phyloP scores from a whole-genome alignment of 2,329 filamentous ascomycete species.

The Ceratocystis albifundus region DNA sequence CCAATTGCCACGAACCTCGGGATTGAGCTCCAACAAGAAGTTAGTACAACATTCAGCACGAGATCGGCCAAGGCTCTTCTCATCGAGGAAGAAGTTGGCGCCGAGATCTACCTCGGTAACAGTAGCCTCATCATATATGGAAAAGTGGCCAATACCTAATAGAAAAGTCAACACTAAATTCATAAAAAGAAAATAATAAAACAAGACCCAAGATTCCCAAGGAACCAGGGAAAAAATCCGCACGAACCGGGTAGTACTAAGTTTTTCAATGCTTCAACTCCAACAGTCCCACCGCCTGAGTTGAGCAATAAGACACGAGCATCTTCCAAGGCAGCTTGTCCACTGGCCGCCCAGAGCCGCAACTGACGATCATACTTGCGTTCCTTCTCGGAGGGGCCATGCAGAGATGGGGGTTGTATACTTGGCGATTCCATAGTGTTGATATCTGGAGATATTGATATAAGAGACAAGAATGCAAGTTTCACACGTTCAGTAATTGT shows the following conservation, averaged over 20 bases:
- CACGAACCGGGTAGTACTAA: constrained; percentile 70
- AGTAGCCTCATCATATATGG: constrained; percentile 67
- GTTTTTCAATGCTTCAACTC: constrained; percentile 89
- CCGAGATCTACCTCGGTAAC: constrained; percentile 80
- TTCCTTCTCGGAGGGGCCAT: constrained; percentile 48
- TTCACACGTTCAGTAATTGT: neutral
- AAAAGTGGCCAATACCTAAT: constrained; percentile 77
- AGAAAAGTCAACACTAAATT: neutral
- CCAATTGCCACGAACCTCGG: constrained; percentile 74
- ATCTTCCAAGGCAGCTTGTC: constrained; percentile 79
- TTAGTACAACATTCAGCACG: constrained; percentile 68
- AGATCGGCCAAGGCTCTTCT: constrained; percentile 60
- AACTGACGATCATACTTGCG: constrained; percentile 91
- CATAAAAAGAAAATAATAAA: neutral
- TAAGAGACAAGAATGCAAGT: neutral
- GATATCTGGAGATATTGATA: neutral
- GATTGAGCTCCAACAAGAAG: constrained; percentile 76
- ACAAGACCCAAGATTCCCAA: neutral
- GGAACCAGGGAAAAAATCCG: neutral
- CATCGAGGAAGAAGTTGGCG: constrained; percentile 92
- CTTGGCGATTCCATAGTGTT: constrained; percentile 27
- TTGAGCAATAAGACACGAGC: constrained; percentile 88
- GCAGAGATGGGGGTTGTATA: constrained; percentile 25
- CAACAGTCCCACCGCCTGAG: constrained; percentile 73
- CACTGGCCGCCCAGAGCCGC: constrained; percentile 84